These are phyloP conservation scores for Croton laevigatus DNA, from an alignment of 441 rosid species.

Conservation along the genomic window DNA sequence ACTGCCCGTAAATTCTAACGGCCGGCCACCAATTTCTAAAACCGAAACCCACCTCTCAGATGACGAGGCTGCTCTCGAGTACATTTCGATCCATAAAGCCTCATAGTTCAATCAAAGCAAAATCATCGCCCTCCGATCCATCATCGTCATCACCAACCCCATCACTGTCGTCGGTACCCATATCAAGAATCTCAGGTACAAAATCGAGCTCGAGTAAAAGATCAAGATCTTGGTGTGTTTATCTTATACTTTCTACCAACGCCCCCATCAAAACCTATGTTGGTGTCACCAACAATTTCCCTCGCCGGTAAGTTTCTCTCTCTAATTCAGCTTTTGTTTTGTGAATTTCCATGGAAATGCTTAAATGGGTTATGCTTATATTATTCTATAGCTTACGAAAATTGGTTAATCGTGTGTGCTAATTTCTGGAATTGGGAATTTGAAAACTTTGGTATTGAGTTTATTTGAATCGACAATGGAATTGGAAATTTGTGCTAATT, in stretches of 20 bases:
- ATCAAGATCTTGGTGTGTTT: slow-evolving; percentile 56
- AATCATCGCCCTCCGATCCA: slow-evolving; percentile 6
- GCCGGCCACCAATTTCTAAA: neutral
- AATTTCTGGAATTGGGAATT: slow-evolving; percentile 3
- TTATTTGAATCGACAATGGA: neutral
- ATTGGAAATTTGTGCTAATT: neutral
- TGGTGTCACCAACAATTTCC: slow-evolving; percentile 67
- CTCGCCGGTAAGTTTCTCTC: slow-evolving; percentile 49
- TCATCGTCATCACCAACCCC: slow-evolving; percentile 18
- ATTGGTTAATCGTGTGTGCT: neutral
- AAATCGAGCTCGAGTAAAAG: slow-evolving; percentile 19
- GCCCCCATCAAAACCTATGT: slow-evolving; percentile 79
- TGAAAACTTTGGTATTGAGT: neutral
- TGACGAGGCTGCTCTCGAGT: slow-evolving; percentile 38
- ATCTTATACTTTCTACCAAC: slow-evolving; percentile 72
- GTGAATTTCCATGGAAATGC: neutral
- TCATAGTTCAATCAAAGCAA: slow-evolving; percentile 9
- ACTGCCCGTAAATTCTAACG: neutral
- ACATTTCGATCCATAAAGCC: slow-evolving; percentile 46
- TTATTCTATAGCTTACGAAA: neutral
- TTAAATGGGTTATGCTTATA: slow-evolving; percentile 21
- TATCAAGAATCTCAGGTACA: slow-evolving; percentile 13
- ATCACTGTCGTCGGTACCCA: neutral
- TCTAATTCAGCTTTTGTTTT: neutral
- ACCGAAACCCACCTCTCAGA: neutral